Base-by-base conservation (phyloP, 768 basidiomycete species). In the Gloeophyllum trabeum region DNA sequence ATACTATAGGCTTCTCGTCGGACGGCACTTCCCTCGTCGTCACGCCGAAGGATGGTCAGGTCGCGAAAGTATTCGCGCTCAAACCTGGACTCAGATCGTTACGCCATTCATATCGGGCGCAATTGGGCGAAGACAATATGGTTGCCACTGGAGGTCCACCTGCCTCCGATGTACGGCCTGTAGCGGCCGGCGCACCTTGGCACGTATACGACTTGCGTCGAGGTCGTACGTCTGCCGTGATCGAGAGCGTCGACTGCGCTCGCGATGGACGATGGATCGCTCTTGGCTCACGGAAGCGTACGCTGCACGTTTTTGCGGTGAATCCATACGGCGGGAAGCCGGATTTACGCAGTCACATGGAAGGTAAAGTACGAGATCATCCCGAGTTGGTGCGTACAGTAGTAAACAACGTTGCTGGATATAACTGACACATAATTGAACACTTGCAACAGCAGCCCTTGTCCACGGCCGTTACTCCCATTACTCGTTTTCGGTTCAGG, bases 251-350 rank as follows among this genome's bases (percentile, higher is more conserved):
- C 10, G 61, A 59, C 20, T 77, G 75, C 70, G 66, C 68, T 32
- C 47, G 55, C 2, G 79, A 81, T 51, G 79, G 78, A 12, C 58
- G 79, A 25, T 89, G 82, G 81, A 57, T 77, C 14, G 85, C 75
- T 2, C 58, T 87, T 25, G 73, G 69, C n/a, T 86, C 80, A 28
- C 52, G 64, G 53, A 77, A 77, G 49, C 57, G 76, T 43, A 82
- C 76, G 0, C 59, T 79, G 18, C 85, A 90, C 59, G 61, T 89
- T 1, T 90, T 87, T 53, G 74, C 80, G 5, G 64, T 79, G 5
- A 83, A 88, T 54, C 85, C 85, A 3, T 79, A 79, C 44, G 88
- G 85, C 1, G 82, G 88, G 3, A 65, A 64, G 24, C 64, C 80
- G 1, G 79, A 87, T 60, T 59, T 73, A 24, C 56, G 57, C 24